phyloP scores from a whole-genome alignment of 2,329 filamentous ascomycete species.

The Phoma sp. region DNA sequence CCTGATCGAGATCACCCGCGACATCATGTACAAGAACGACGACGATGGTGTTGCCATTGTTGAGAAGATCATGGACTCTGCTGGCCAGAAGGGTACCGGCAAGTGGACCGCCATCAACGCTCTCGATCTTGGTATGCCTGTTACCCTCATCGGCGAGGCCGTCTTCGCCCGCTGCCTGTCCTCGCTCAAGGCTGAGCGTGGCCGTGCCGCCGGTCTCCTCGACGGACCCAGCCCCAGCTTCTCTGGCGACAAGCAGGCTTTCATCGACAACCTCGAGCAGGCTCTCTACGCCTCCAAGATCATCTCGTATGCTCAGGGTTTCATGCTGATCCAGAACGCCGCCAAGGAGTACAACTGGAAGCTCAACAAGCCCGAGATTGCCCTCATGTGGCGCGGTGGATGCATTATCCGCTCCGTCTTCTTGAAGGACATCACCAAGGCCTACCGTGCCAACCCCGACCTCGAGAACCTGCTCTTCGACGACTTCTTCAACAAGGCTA shows the following conservation, averaged over 20 bases:
- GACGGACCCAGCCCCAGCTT: slow-evolving; percentile 80
- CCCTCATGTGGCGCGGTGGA: slow-evolving; percentile 99
- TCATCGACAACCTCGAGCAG: slow-evolving; percentile 97
- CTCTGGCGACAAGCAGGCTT: slow-evolving; percentile 87
- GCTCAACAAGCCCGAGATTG: slow-evolving; percentile 99
- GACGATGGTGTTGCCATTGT: slow-evolving; percentile 89
- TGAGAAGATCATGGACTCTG: slow-evolving; percentile 98
- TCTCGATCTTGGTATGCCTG: slow-evolving; percentile 96
- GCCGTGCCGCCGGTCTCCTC: slow-evolving; percentile 79
- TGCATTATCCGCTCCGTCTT: slow-evolving; percentile 99
- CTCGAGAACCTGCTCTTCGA: slow-evolving; percentile 98
- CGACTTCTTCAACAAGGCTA: slow-evolving; percentile 99
- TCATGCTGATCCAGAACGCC: slow-evolving; percentile 99
- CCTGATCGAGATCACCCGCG: slow-evolving; percentile 98
- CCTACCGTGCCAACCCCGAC: slow-evolving; percentile 92
- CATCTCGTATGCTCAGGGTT: slow-evolving; percentile 98
- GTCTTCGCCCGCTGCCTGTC: slow-evolving; percentile 95
- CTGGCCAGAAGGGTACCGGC: slow-evolving; percentile 98
- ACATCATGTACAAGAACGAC: slow-evolving; percentile 98
- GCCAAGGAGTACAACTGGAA: slow-evolving; percentile 97
- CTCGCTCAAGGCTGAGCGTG: slow-evolving; percentile 92
- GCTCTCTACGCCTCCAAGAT: slow-evolving; percentile 99
- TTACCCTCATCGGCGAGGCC: slow-evolving; percentile 96
- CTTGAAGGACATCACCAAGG: slow-evolving; percentile 98
- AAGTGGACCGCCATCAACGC: slow-evolving; percentile 99